phyloP scores from a whole-genome alignment of 1,284 basidiomycete genomes.

The Anthracocystis walkeri region DNA sequence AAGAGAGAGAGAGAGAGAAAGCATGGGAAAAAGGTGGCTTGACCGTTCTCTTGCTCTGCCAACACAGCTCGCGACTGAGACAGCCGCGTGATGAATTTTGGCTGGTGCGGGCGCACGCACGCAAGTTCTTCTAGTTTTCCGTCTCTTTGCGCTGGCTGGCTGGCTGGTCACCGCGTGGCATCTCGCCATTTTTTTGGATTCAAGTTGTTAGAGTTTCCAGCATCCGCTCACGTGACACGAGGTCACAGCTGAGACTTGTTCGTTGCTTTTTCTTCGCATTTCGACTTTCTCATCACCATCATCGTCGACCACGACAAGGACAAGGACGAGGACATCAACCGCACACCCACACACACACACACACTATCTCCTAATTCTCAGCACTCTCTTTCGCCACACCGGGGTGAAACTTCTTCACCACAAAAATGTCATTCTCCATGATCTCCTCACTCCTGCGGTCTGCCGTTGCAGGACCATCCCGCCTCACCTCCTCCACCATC shows the following conservation, averaged over 20 bases:
- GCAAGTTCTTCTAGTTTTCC: background rate
- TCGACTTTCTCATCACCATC: background rate
- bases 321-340: background rate
- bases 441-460: slow-evolving; percentile 26
- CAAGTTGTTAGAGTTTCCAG: background rate
- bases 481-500: slow-evolving; percentile 6
- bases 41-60: background rate
- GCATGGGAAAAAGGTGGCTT: background rate
- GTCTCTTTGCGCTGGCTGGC: background rate
- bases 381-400: background rate
- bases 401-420: background rate
- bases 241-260: background rate
- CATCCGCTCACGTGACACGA: slow-evolving; percentile 1
- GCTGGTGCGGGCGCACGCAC: slow-evolving; percentile 7
- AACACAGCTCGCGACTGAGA: background rate
- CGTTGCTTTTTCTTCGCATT: no score
- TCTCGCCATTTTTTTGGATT: background rate
- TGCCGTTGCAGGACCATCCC: slow-evolving; percentile 33
- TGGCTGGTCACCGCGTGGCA: slow-evolving; percentile 1
- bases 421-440: slow-evolving; percentile 22
- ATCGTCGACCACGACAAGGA: slow-evolving; percentile 1
- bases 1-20: background rate
- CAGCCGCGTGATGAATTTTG: background rate
- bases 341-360: no score
- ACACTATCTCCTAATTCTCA: no score